These are phyloP conservation scores for Wickerhamomyces chambardii DNA, from an alignment of 805 yeast genomes.

Conservation along the genomic window DNA sequence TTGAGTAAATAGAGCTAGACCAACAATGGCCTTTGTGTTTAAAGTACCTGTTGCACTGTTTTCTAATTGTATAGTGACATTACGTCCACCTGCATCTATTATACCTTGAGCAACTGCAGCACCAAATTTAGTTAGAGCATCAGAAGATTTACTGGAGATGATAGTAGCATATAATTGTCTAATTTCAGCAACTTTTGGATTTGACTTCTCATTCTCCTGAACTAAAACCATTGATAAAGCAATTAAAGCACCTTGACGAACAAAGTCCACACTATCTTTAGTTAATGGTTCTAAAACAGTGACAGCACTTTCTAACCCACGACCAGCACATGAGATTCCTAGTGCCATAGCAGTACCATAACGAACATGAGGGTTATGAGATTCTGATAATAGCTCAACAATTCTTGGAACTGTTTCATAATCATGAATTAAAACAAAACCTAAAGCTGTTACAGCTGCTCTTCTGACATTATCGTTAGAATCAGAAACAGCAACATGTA, in stretches of 20 bases:
- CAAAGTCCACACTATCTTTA: constrained; percentile 93
- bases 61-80: constrained; percentile 89
- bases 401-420: constrained; percentile 91
- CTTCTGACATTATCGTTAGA: constrained; percentile 95
- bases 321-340: constrained; percentile 96
- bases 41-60: constrained; percentile 83
- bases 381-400: constrained; percentile 85
- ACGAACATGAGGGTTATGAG: constrained; percentile 96
- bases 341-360: constrained; percentile 97
- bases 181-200: constrained; percentile 71
- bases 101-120: constrained; percentile 97
- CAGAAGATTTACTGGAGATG: constrained; percentile 86
- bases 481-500: constrained; percentile 94
- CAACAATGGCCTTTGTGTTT: constrained; percentile 87
- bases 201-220: constrained; percentile 75
- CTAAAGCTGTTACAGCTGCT: constrained; percentile 87
- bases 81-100: constrained; percentile 97
- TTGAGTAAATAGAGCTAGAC: constrained; percentile 82
- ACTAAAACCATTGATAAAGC: constrained; percentile 88
- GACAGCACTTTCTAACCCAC: constrained; percentile 79
- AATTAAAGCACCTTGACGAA: constrained; percentile 94
- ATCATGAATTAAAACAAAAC: constrained; percentile 85
- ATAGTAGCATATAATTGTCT: constrained; percentile 68
- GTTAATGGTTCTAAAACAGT: constrained; percentile 89
- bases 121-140: constrained; percentile 95